Percentiles rank a stretch among this genome's conserved stretches.
phyloP scores from a whole-genome alignment of 2,329 filamentous ascomycete genomes.

The Ceratocystis albifundus region DNA sequence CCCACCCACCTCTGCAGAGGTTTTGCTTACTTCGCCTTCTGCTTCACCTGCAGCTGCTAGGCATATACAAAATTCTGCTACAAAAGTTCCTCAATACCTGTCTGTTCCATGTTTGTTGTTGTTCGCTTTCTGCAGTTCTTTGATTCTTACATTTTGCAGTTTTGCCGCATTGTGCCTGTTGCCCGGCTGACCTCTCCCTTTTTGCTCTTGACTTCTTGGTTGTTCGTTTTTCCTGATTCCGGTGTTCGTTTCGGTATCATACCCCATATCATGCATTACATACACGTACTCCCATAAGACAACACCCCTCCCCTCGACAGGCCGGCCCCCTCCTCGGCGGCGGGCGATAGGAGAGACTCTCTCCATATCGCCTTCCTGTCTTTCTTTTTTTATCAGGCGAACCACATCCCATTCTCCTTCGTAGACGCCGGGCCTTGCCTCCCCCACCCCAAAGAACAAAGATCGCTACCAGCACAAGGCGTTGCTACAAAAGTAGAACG shows the following conservation, averaged over 20 bases:
- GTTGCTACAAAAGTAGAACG: not conserved
- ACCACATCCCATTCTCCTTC: not conserved
- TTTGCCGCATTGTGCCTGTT: not conserved
- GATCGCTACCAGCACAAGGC: not conserved
- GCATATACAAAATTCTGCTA: not conserved
- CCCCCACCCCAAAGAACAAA: not conserved
- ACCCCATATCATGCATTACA: not conserved
- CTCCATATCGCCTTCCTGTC: not conserved
- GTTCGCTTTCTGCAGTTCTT: not conserved
- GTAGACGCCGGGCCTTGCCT: not conserved
- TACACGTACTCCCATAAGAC: not conserved
- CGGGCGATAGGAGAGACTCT: not conserved
- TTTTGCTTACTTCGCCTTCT: not conserved
- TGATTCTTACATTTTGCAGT: not conserved
- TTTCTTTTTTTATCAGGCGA: slow-evolving; percentile 6
- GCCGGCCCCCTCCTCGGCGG: not conserved
- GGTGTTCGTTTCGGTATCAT: not conserved
- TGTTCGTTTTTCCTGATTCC: no score
- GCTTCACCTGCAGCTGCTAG: not conserved
- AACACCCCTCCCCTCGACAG: not conserved
- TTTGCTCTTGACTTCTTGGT: no score
- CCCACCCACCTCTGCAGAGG: no score
- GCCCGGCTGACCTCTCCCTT: not conserved
- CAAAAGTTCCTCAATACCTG: not conserved
- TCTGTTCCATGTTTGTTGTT: not conserved